Evolutionary conservation across 345 rosid species (phyloP), one percentile per base, ranked within the genome.

Genomic region (Limnanthes douglasii): DNA sequence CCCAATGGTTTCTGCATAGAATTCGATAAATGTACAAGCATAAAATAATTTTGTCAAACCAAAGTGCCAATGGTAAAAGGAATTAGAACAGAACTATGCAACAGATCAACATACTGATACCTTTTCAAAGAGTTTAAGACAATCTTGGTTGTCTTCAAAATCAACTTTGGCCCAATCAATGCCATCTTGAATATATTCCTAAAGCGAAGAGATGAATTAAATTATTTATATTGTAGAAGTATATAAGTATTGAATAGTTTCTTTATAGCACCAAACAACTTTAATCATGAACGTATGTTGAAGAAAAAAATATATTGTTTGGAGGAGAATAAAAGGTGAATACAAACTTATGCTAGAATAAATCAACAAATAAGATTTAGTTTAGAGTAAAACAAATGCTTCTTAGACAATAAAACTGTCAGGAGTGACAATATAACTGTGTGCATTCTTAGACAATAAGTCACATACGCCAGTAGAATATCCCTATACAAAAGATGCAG

Each of bases 131-230:
- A 90, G 98, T 65, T 75, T 73, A 50, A 90, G 98, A 54, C 98
- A 90, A 46, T 75, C 85, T 59, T 90, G 94, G 54, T 90, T 90
- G 65, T 90, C 98, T 50, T 90, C 98, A 64, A 90, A 90, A 34
- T 90, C 95, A 62, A 90, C 95, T 59, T 69, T 80, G 13, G 94
- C 60, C 98, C 98, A 84, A 50, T 90, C 98, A 66, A 90, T 90
- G 31, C 98, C 98, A 68, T 90, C 98, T 49, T 84, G 95, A 46
- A 84, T 59, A 56, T 90, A 90, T 65, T 90, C 98, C 98, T 90
- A 72, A 39, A 50, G 41, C 25, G 26, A 24, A 29, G 11, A 21
- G 21, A 31, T 16, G 32, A 33, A 8, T 8, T 14, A 32, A n/a
- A n/a, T n/a, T n/a, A n/a, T n/a, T n/a, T n/a, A n/a, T n/a, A n/a